These are phyloP conservation scores for Primulina eburnea DNA, from an alignment of 257 asterid species.

Conservation along the genomic window DNA sequence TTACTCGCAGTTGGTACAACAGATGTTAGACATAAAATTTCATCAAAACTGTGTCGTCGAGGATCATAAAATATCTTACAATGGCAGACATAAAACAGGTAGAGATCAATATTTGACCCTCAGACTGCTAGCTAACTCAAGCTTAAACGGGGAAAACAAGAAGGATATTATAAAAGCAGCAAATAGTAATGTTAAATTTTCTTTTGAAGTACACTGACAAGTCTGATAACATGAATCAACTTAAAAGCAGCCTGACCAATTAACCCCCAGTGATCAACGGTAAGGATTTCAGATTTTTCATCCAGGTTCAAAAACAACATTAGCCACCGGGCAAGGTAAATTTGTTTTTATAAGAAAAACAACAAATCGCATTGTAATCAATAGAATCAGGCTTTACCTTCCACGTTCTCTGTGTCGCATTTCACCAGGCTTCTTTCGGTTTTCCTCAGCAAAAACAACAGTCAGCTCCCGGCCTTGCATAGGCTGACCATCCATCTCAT, in stretches of 20 bases:
- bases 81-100: too few relatives aligned
- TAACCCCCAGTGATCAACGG: too few relatives aligned
- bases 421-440: constrained; percentile 80
- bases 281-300: neutral
- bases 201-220: neutral
- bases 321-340: neutral
- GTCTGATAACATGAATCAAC: neutral
- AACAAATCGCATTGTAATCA: neutral
- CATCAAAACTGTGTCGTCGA: neutral
- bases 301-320: neutral
- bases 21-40: too few relatives aligned
- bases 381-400: constrained; percentile 31
- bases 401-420: constrained; percentile 82
- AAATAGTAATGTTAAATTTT: too few relatives aligned
- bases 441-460: constrained; percentile 95
- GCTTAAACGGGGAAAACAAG: neutral
- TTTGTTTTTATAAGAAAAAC: neutral
- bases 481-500: constrained; percentile 86
- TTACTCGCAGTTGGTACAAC: neutral
- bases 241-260: too few relatives aligned
- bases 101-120: neutral
- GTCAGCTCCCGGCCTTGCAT: constrained; percentile 84
- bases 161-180: neutral
- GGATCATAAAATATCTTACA: neutral
- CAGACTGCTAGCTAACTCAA: neutral